Evolutionary conservation across 2,329 filamentous ascomycete genomes (phyloP).

Genomic region (Hypoxylon sp.): DNA sequence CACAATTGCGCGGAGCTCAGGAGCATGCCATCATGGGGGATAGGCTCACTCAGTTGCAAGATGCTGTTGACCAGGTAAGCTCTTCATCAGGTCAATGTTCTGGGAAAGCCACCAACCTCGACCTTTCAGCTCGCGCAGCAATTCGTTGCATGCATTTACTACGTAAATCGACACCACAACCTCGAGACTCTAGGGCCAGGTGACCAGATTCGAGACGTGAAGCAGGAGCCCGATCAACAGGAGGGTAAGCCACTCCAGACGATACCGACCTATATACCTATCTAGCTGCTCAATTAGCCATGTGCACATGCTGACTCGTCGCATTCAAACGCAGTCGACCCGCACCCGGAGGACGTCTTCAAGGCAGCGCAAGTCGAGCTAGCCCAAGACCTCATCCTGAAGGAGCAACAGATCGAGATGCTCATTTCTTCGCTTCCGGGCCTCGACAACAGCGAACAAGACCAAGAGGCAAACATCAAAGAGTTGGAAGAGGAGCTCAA

Average conservation of each 20-base stretch:
- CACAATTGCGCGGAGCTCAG: slow-evolving; percentile 7
- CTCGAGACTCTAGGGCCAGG: slow-evolving; percentile 68
- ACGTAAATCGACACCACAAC: slow-evolving; percentile 76
- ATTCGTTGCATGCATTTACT: slow-evolving; percentile 75
- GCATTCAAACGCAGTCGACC: slow-evolving; percentile 62
- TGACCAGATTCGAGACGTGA: slow-evolving; percentile 70
- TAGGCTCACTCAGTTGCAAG: slow-evolving; percentile 84
- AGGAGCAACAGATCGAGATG: slow-evolving; percentile 85
- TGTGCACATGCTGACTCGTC: slow-evolving; percentile 23
- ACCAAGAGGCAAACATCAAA: slow-evolving; percentile 76
- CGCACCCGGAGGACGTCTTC: slow-evolving; percentile 73
- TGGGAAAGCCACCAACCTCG: slow-evolving; percentile 22
- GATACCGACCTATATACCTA: not conserved
- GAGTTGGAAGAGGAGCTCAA: slow-evolving; percentile 75
- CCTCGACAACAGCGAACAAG: slow-evolving; percentile 80
- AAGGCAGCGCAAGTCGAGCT: slow-evolving; percentile 77
- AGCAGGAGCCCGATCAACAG: slow-evolving; percentile 64
- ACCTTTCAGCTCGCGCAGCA: slow-evolving; percentile 71
- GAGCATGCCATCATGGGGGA: slow-evolving; percentile 69
- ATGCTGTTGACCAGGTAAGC: slow-evolving; percentile 82
- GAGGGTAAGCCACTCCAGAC: slow-evolving; percentile 58
- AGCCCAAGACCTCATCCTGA: slow-evolving; percentile 79
- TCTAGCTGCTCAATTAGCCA: not conserved
- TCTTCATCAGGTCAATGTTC: not conserved
- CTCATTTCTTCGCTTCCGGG: slow-evolving; percentile 82